Base-by-base conservation (phyloP, 257 asterid genomes). In the Plectranthus barbatus region DNA sequence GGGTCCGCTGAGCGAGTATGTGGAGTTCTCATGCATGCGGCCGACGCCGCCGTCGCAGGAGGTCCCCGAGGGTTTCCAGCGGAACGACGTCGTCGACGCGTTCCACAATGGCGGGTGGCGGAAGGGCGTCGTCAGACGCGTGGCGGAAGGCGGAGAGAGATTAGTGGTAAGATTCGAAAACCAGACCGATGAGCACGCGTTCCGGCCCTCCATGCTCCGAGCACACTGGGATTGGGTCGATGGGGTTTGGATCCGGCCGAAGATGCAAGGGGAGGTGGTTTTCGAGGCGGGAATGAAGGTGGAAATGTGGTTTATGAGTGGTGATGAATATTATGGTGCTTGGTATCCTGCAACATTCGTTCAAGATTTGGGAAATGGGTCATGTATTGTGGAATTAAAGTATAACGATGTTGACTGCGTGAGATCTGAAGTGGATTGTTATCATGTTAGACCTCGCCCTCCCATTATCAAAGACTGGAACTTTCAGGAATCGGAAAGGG, bases 71-170 rank as follows among this genome's bases (percentile, higher is more conserved):
- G 14, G 49, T 7, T 79, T 72, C 56, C 71, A 60, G 19, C 62
- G 59, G 0, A 41, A 74, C 66, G 88, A 84, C 80, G 74, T 62
- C 29, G 93, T 87, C 17, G 93, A 87, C 46, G 90, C 86, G 0
- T 79, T 50, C 26, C 71, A 56, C 50, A 62, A 56, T 49, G 90
- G 84, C 19, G 88, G 86, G 20, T 84, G 95, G 93, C 84, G 95
- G 90, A 79, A 71, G 3, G 93, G 90, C 15, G 74, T 67, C n/a
- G 76, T 84, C 10, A 72, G 56, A 5, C 41, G 74, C n/a, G 73
- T 62, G 7, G 7, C 81, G 34, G 75, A 45, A 6, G 75, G 68
- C 12, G 73, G 58, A 1, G 46, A 31, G 44, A 70, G 62, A 45
- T 77, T 72, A 51, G 57, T 65, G 2, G 85, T 83, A 29, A 72